A percentile compares a stretch with the other conserved stretches of the same genome.
Conservation (phyloP, 257 asterid genomes). For the Petunia secreta region DNA sequence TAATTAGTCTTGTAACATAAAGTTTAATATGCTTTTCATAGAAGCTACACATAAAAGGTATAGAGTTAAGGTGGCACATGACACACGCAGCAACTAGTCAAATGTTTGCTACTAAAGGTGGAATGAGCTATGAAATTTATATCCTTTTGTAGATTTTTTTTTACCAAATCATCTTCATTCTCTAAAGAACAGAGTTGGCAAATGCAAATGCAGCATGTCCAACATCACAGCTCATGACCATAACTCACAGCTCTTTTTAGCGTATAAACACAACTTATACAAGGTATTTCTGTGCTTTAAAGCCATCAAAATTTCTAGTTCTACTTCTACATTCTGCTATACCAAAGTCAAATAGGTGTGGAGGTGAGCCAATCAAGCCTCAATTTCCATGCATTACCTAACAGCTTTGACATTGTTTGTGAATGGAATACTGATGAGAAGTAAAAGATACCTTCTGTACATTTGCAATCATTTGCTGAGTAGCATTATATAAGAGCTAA, state of each 20-base stretch:
- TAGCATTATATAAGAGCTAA: not conserved
- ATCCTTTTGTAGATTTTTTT: not conserved
- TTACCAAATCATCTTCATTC: not conserved
- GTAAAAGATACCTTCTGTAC: not conserved
- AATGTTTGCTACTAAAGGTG: not conserved
- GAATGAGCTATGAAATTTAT: not conserved
- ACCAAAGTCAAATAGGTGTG: not conserved
- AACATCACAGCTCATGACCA: not conserved
- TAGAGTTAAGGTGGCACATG: not conserved
- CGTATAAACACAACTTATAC: not conserved
- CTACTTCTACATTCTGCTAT: not conserved
- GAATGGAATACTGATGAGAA: not conserved
- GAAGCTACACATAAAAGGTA: slow-evolving; percentile 1
- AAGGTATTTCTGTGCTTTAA: not conserved
- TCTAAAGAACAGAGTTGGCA: not conserved
- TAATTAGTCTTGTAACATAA: not conserved
- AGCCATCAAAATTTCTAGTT: not conserved
- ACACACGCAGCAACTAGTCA: not conserved
- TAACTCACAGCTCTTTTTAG: not conserved
- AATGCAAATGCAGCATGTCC: slow-evolving; percentile 1
- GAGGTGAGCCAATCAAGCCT: slow-evolving; percentile 18
- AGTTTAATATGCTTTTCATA: not conserved
- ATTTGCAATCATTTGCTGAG: slow-evolving; percentile 7
- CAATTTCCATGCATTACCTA: not conserved
- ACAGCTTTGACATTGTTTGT: not conserved